Evolutionary conservation across 192 early-diverging fungal species (phyloP), one percentile per base, ranked within the genome.

Genomic region (Dispira simplex): DNA sequence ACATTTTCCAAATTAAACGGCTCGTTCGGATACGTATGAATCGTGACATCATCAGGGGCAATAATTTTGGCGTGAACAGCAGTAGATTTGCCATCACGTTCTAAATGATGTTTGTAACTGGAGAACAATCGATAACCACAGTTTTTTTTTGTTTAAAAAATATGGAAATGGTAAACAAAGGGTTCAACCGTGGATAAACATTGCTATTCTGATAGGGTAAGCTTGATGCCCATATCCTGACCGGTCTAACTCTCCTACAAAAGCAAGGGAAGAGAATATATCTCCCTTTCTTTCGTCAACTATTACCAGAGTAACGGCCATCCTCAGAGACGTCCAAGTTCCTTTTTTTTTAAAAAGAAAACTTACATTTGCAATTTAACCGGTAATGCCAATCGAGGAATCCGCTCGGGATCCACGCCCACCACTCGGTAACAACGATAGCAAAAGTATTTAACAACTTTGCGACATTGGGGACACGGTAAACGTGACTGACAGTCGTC

Each of bases 31-130:
- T 73, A 83, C 21, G 66, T 71, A 62, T 80, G 80, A 25, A 97
- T 79, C 27, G 74, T 70, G 3, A 89, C 85, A 67, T 89, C 73
- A 1, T 80, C 66, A 0, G 83, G 77, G 6, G 91, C 87, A 49
- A 93, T 68, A 9, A 94, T 71, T 62, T 85, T 82, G 16, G 91
- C 87, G 64, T 97, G 95, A 8, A 88, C 71, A 2, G 89, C 87
- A 0, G 95, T 97, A 8, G 88, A 90, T 73, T 97, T 94, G 46
- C 85, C 88, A 47, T 89, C 83, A 6, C 74, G 63, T 70, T 97
- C 93, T 47, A 75, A 62, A 4, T 84, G 81, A 68, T 94, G 90
- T 63, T 93, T 87, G 58, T 90, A 85, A 11, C 78, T 83, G 62
- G 28, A 26, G 27, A 14, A 46, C 47, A 39, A 39, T 39, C 6